Conservation (phyloP, 164 flowering plant species). For the Magnolia changhungtana region DNA sequence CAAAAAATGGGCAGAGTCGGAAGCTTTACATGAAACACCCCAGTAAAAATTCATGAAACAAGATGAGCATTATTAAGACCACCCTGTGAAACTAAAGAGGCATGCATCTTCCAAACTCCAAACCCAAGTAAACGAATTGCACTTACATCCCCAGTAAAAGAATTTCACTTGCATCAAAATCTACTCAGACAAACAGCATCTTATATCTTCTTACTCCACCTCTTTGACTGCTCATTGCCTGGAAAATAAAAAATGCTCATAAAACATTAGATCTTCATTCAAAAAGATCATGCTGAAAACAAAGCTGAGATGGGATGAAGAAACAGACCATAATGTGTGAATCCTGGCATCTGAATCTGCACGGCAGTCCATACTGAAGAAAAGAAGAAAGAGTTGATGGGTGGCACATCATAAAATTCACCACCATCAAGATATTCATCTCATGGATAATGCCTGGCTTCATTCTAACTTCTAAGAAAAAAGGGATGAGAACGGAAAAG, state of each 20-base stretch:
- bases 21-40: no score
- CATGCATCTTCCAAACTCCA: no score
- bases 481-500: not conserved
- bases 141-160: no score
- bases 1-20: no score
- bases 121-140: no score
- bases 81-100: no score
- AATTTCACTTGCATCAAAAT: no score
- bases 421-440: slow-evolving; percentile 2
- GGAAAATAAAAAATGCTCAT: not conserved
- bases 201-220: slow-evolving; percentile 2
- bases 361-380: not conserved
- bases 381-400: not conserved
- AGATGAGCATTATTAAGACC: no score
- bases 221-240: not conserved
- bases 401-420: slow-evolving; percentile 7
- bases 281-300: not conserved
- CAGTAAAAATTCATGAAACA: no score
- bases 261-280: not conserved
- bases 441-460: not conserved
- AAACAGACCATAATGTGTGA: not conserved
- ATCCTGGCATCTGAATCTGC: not conserved
- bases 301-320: not conserved
- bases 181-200: not conserved
- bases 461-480: not conserved